Base-by-base conservation (phyloP, 169 alveolate species). In the Eimeria falciformis region DNA sequence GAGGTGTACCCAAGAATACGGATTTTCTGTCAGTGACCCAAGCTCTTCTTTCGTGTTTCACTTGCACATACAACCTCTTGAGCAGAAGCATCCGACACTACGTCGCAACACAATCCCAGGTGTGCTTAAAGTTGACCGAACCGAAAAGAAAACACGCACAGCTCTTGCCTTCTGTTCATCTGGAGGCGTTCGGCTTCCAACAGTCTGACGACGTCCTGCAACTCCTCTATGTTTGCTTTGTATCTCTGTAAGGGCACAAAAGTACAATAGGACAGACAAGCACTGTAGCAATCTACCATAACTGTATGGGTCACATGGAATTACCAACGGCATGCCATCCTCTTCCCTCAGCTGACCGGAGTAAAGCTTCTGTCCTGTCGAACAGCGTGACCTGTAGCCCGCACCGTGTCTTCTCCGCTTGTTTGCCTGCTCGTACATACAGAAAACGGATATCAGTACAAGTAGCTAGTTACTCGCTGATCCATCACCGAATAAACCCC, bases 121-220 rank as follows among this genome's bases (percentile, higher is more conserved):
- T 62, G 75, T 33, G 40, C 40, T 33, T 33, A 33, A 23, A 62
- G 37, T 40, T 62, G 21, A 29, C 17, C 40, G 12, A 62, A 23
- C 75, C 25, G 37, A 25, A n/a, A 62, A 17, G 37, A 62, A 62
- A 14, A 17, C 27, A n/a, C 75, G 75, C 37, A 62, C 75, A 62
- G 75, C 75, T 62, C 75, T 9, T 62, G 75, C 43, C 75, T 62
- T 9, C 5, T n/a, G 75, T 62, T 9, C 75, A 62, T 3, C 37
- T 62, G 75, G 18, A 62, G 17, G 27, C 75, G 75, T 25, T 62
- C 75, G 37, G 75, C 3, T 25, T 62, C 75, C 0, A 23, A 29
- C 1, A 62, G 75, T 25, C 29, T 62, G 40, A 62, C 75, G 11
- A 62, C 75, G 75, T 62, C 37, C 29, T 62, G 23, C 12, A 23